These are phyloP conservation scores for Plasmodium billcollinsi DNA, from an alignment of 169 alveolate genomes.

Conservation along the genomic window DNA sequence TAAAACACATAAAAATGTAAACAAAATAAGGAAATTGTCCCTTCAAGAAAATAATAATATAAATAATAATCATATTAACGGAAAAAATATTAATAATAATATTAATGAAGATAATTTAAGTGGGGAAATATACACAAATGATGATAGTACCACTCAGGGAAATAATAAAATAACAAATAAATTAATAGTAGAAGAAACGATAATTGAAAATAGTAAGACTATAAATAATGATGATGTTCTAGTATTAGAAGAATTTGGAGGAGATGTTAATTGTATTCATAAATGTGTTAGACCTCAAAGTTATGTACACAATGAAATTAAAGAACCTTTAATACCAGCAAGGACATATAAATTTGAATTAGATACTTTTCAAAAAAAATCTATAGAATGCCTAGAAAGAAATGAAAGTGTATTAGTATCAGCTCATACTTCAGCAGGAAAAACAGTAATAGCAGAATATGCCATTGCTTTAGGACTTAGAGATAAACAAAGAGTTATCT, in stretches of 20 bases:
- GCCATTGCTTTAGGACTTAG: conserved; percentile 98
- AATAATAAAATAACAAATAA: background rate
- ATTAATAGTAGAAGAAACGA: conserved; percentile 36
- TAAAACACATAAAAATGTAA: conserved; percentile 13
- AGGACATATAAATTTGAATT: conserved; percentile 93
- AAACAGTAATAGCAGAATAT: conserved; percentile 99
- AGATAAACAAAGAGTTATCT: conserved; percentile 97
- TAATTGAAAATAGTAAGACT: conserved; percentile 70
- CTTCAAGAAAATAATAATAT: background rate
- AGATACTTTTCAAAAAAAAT: conserved; percentile 97
- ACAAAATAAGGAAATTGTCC: conserved; percentile 30
- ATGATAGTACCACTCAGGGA: background rate
- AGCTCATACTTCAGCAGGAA: conserved; percentile 99
- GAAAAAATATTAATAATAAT: background rate
- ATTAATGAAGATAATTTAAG: background rate
- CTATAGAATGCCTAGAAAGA: conserved; percentile 95
- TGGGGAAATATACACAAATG: background rate
- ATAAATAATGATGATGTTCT: conserved; percentile 71
- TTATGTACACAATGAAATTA: conserved; percentile 68
- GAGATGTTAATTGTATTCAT: conserved; percentile 73
- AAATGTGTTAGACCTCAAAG: conserved; percentile 72
- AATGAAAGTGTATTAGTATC: conserved; percentile 98
- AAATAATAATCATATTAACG: too few species aligned
- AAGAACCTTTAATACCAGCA: conserved; percentile 86
- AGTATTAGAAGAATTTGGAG: conserved; percentile 71